Conservation (phyloP, 2,329 filamentous ascomycete genomes). For the Beauveria brongniartii region DNA sequence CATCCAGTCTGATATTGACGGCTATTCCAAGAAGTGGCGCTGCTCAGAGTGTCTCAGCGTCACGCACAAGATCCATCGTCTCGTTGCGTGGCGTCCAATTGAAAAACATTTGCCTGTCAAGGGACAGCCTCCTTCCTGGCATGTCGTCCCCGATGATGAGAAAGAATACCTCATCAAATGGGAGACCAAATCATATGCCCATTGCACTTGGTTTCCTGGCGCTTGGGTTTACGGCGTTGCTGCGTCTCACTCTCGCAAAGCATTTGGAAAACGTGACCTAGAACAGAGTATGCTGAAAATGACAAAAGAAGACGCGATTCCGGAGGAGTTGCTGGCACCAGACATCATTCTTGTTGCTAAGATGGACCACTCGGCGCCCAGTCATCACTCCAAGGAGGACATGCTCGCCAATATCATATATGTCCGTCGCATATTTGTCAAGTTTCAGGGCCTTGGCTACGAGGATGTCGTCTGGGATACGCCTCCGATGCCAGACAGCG, state of each 20-base stretch:
- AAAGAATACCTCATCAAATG: constrained; percentile 93
- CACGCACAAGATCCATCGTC: constrained; percentile 59
- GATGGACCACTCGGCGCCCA: constrained; percentile 38
- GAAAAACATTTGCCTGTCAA: not conserved
- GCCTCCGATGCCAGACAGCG: constrained; percentile 58
- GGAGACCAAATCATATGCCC: constrained; percentile 70
- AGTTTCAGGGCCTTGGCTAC: constrained; percentile 87
- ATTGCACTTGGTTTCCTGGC: constrained; percentile 80
- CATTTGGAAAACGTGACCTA: constrained; percentile 66
- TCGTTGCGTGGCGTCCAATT: constrained; percentile 82
- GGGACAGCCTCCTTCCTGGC: constrained; percentile 25
- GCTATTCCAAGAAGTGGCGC: constrained; percentile 43
- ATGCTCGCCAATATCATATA: constrained; percentile 65
- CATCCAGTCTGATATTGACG: constrained; percentile 19
- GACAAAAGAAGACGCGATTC: constrained; percentile 69
- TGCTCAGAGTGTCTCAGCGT: constrained; percentile 69
- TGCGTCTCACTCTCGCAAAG: constrained; percentile 53
- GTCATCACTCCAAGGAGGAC: constrained; percentile 52
- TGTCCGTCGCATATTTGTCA: constrained; percentile 69
- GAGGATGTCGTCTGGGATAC: constrained; percentile 87
- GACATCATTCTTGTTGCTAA: constrained; percentile 85
- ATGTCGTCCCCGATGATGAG: constrained; percentile 48
- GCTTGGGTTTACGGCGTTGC: constrained; percentile 77
- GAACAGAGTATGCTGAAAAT: constrained; percentile 53
- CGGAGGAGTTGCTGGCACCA: constrained; percentile 74